These are phyloP conservation scores for Schizochytrium sp. DNA, from an alignment of 108 stramenopile species.

Conservation along the genomic window DNA sequence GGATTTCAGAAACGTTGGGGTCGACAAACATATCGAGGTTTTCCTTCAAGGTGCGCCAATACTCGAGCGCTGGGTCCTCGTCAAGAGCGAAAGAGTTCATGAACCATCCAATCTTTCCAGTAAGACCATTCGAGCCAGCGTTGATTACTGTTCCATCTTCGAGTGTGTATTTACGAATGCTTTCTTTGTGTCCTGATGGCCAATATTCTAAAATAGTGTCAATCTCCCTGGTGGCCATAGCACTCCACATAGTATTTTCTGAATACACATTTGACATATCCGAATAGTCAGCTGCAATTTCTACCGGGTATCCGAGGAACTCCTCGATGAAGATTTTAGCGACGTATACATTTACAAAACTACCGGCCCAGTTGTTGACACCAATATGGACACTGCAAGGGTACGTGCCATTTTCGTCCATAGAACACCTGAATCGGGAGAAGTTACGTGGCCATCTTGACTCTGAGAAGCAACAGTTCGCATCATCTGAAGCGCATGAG, in stretches of 20 bases:
- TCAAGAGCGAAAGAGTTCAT: neutral
- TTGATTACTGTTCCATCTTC: neutral
- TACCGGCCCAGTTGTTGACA: too few relatives aligned
- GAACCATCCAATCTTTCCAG: conserved; percentile 32
- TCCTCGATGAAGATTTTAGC: neutral
- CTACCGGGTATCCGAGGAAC: conserved; percentile 35
- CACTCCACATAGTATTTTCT: neutral
- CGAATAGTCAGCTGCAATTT: neutral
- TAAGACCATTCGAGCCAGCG: neutral
- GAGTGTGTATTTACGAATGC: neutral
- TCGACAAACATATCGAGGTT: neutral
- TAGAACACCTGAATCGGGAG: too few relatives aligned
- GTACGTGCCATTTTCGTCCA: too few relatives aligned
- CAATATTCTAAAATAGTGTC: conserved; percentile 24
- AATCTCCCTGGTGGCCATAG: neutral
- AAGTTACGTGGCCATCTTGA: too few relatives aligned
- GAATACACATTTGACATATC: neutral
- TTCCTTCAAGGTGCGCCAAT: neutral
- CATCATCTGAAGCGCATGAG: too few relatives aligned
- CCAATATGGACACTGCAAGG: neutral
- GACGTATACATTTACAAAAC: neutral
- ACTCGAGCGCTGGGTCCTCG: conserved; percentile 34
- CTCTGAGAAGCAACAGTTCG: too few relatives aligned
- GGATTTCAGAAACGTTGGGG: neutral
- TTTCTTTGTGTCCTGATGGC: conserved; percentile 4